Evolutionary conservation across 2,329 filamentous ascomycete species (phyloP), one percentile per base, ranked within the genome.

Genomic region (Cladosporium austrohemisphaericum): DNA sequence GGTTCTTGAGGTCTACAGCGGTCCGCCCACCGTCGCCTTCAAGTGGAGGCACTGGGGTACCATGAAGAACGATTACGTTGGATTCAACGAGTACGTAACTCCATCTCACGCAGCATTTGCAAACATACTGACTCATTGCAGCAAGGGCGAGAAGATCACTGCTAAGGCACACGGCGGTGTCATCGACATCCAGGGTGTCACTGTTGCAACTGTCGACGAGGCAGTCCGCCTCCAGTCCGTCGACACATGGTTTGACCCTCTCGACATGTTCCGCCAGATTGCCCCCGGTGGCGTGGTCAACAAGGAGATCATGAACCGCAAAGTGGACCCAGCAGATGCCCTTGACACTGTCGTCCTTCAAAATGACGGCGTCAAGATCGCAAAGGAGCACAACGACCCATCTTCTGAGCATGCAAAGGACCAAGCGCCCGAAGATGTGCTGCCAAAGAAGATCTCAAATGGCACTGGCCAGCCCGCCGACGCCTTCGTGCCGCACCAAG

Each of bases 191-290:
- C 71, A 81, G 61, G 83, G 83, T 4, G 69, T 85, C 26, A 80
- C 79, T 0, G 72, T 84, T 11, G 83, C 82, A 9, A 73, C 73
- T 16, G 76, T 86, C 5, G 80, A 85, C 57, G 78, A 80, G 11
- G 75, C 76, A 52, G 66, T 85, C 33, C 76, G 80, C 51, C 65
- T 86, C 2, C 72, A 78, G 55, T 71, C 69, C 14, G 71, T 85
- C 3, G 78, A 84, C 52, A 81, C 80, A 0, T 85, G 79, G 75
- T 84, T 83, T 56, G 82, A 85, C 58, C 79, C 83, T 0, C 67
- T 83, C 60, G 76, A 81, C 32, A 83, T 85, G 80, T 85, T 85
- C 60, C 71, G 79, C 4, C 81, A 85, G 67, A 84, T 85, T 41
- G 74, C 75, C 1, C 73, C 74, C 0, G 58, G 72, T 11, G 75